Percentiles rank a stretch among this genome's conserved stretches.
Evolutionary conservation across 208 protist genomes (phyloP).

Genomic region (Zelonia costaricensis): DNA sequence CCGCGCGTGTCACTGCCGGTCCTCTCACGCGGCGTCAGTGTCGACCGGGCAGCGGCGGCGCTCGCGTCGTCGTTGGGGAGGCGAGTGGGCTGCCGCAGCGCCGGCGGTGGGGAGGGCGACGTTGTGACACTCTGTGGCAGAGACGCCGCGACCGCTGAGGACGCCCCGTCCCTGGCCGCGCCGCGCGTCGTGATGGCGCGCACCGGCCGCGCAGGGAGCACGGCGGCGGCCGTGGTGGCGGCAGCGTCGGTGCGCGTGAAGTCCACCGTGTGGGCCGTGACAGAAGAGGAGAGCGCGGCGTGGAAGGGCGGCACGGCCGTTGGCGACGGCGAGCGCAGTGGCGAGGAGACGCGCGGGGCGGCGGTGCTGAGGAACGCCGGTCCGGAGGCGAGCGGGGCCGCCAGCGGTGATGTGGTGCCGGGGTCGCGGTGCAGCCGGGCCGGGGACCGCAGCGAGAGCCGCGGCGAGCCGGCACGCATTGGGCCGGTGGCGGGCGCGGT

Average conservation of each 20-base stretch:
- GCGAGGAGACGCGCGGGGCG: too few species aligned
- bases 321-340: not conserved
- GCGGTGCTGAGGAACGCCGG: too few species aligned
- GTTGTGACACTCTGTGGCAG: not conserved
- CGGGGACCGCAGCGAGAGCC: not conserved
- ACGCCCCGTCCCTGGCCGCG: not conserved
- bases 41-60: slow-evolving; percentile 1
- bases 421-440: not conserved
- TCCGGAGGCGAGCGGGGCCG: too few species aligned
- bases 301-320: too few species aligned
- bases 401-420: not conserved
- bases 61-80: not conserved
- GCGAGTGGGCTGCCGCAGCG: not conserved
- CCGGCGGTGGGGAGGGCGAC: not conserved
- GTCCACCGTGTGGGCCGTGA: too few species aligned
- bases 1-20: not conserved
- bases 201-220: not conserved
- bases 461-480: not conserved
- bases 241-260: too few species aligned
- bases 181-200: slow-evolving; percentile 6
- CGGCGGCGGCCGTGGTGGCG: not conserved
- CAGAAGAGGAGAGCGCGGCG: too few species aligned
- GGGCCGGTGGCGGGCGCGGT: too few species aligned
- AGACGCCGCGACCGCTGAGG: not conserved
- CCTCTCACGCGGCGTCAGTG: not conserved